phyloP scores from a whole-genome alignment of 192 early-diverging fungal species.

The Podila epigama region DNA sequence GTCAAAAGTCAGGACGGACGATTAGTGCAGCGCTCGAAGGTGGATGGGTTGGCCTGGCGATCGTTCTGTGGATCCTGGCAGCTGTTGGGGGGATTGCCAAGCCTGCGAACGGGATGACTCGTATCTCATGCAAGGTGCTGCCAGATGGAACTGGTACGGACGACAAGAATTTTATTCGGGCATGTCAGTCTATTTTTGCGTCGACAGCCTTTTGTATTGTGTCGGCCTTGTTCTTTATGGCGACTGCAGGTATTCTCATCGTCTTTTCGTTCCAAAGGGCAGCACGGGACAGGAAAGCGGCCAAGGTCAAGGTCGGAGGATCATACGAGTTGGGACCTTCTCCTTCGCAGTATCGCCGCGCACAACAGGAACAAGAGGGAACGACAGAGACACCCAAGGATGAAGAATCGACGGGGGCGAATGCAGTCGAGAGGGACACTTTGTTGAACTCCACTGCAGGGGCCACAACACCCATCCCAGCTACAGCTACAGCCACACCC shows the following conservation, averaged over 20 bases:
- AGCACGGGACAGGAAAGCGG: constrained; percentile 31
- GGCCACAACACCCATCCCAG: constrained; percentile 13
- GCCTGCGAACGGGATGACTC: constrained; percentile 35
- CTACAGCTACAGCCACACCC: neutral
- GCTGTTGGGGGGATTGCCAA: constrained; percentile 41
- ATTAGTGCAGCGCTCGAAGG: constrained; percentile 32
- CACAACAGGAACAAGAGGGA: constrained; percentile 8
- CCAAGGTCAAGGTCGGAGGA: constrained; percentile 39
- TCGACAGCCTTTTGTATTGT: constrained; percentile 43
- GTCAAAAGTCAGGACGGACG: constrained; percentile 39
- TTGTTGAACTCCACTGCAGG: neutral
- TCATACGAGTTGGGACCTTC: constrained; percentile 29
- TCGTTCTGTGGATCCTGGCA: constrained; percentile 31
- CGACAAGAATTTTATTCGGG: constrained; percentile 40
- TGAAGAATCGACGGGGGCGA: neutral
- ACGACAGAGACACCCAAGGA: constrained; percentile 26
- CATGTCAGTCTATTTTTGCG: constrained; percentile 45
- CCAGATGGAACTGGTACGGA: constrained; percentile 30
- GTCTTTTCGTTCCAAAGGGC: constrained; percentile 27
- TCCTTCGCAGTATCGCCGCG: constrained; percentile 31
- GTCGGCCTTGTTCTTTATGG: constrained; percentile 33
- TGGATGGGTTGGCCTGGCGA: constrained; percentile 37
- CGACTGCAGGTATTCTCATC: constrained; percentile 24
- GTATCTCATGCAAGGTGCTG: constrained; percentile 29
- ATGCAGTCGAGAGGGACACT: neutral